Evolutionary conservation across 306 rosid species (phyloP).

Genomic region (Morella rubra): DNA sequence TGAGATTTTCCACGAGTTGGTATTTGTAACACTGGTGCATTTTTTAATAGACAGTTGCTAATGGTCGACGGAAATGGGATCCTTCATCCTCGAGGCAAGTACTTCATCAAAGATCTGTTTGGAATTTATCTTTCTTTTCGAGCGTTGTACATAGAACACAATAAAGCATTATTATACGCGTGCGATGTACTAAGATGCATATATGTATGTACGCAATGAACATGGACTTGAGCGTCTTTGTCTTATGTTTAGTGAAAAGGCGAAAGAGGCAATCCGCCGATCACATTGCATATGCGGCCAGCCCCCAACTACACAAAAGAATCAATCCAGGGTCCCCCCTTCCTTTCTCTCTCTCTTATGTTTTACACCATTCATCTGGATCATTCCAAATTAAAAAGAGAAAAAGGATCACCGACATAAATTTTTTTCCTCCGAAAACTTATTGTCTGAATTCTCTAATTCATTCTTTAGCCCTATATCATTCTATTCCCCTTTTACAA

Average conservation of each 20-base stretch:
- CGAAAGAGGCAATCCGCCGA: too few relatives aligned
- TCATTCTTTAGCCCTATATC: neutral
- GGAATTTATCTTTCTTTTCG: neutral
- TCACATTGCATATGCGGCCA: too few relatives aligned
- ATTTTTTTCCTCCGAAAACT: too few relatives aligned
- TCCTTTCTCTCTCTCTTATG: too few relatives aligned
- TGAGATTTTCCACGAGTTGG: neutral
- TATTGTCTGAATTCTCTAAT: neutral
- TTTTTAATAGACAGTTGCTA: conserved; percentile 48
- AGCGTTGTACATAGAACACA: neutral
- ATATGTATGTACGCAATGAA: too few relatives aligned
- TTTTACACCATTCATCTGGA: neutral
- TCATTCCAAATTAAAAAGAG: neutral
- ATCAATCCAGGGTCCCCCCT: too few relatives aligned
- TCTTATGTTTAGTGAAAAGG: too few relatives aligned
- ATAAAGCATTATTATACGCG: neutral
- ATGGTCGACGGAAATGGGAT: conserved; percentile 96
- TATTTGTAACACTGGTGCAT: neutral
- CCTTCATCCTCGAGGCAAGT: conserved; percentile 93
- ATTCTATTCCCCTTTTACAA: neutral
- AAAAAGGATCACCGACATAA: too few relatives aligned
- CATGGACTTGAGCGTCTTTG: too few relatives aligned
- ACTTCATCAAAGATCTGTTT: neutral
- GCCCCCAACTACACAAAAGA: too few relatives aligned
- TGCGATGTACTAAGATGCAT: too few relatives aligned